Percentiles rank a stretch among this genome's conserved stretches.
These are phyloP conservation scores for Hypoxylon sp. DNA, from an alignment of 2,329 filamentous ascomycete species.

Conservation along the genomic window DNA sequence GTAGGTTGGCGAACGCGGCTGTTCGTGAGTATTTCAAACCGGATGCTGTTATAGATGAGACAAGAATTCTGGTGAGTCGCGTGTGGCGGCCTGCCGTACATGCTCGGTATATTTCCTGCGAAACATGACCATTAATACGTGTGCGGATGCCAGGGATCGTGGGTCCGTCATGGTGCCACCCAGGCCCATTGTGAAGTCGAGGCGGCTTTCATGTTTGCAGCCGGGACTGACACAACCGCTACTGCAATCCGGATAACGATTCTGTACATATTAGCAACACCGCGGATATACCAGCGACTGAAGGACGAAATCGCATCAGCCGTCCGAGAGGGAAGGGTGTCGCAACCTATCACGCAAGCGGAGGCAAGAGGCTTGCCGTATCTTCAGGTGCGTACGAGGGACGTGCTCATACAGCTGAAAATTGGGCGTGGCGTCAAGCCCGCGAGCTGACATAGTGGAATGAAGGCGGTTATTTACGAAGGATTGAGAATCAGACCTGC, in stretches of 20 bases:
- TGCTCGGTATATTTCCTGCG: neutral
- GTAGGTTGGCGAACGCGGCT: constrained; percentile 25
- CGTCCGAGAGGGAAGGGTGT: constrained; percentile 50
- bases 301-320: constrained; percentile 59
- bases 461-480: constrained; percentile 56
- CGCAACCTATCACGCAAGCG: constrained; percentile 45
- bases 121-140: constrained; percentile 1
- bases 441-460: neutral
- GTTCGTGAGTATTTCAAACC: constrained; percentile 16
- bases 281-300: constrained; percentile 58
- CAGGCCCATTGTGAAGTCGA: constrained; percentile 50
- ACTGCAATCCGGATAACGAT: constrained; percentile 61
- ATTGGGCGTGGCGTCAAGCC: neutral
- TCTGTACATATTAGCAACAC: constrained; percentile 61
- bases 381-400: constrained; percentile 26
- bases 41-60: constrained; percentile 8
- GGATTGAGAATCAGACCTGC: constrained; percentile 55
- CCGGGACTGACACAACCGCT: constrained; percentile 64
- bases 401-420: neutral
- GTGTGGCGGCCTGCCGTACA: neutral
- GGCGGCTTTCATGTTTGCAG: constrained; percentile 47
- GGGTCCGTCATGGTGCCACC: constrained; percentile 50
- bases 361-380: constrained; percentile 54
- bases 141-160: constrained; percentile 46
- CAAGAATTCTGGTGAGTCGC: constrained; percentile 43